A percentile compares a stretch with the other conserved stretches of the same genome.
phyloP scores from a whole-genome alignment of 2,329 filamentous ascomycete species.

The Botryotinia narcissicola region DNA sequence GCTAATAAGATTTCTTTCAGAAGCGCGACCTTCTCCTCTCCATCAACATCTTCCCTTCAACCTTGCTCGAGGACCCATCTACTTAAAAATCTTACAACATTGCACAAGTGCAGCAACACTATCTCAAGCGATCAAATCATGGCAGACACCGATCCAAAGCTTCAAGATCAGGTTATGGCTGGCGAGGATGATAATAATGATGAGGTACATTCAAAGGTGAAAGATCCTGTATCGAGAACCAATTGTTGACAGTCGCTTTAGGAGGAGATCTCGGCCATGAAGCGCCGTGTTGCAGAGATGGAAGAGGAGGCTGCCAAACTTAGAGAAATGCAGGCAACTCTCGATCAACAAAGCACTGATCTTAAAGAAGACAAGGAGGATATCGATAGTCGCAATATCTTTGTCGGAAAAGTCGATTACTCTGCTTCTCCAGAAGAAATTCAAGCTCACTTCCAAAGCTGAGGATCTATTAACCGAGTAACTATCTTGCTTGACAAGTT shows the following conservation, averaged over 20 bases:
- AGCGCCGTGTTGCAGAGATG: conserved; percentile 83
- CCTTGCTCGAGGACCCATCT: background rate
- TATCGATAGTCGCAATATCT: conserved; percentile 91
- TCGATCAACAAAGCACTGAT: conserved; percentile 82
- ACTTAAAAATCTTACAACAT: background rate
- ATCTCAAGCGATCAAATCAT: conserved; percentile 22
- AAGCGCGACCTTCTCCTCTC: background rate
- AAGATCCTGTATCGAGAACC: background rate
- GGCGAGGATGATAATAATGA: conserved; percentile 37
- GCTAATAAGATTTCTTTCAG: conserved; percentile 17
- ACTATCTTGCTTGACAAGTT: conserved; percentile 98
- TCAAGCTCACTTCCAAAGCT: conserved; percentile 96
- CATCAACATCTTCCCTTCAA: background rate
- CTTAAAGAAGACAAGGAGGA: conserved; percentile 93
- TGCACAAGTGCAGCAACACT: background rate
- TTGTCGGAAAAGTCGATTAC: conserved; percentile 98
- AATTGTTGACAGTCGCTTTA: conserved; percentile 32
- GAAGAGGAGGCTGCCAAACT: conserved; percentile 85
- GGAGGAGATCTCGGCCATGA: conserved; percentile 86
- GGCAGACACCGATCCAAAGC: conserved; percentile 34
- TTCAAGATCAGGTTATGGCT: conserved; percentile 33
- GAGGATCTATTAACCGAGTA: conserved; percentile 94
- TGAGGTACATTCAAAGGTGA: conserved; percentile 31
- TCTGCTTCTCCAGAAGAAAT: conserved; percentile 96
- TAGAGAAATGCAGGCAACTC: conserved; percentile 78